Evolutionary conservation across 352 stramenopile genomes (phyloP).

Genomic region (Phytophthora nicotianae): DNA sequence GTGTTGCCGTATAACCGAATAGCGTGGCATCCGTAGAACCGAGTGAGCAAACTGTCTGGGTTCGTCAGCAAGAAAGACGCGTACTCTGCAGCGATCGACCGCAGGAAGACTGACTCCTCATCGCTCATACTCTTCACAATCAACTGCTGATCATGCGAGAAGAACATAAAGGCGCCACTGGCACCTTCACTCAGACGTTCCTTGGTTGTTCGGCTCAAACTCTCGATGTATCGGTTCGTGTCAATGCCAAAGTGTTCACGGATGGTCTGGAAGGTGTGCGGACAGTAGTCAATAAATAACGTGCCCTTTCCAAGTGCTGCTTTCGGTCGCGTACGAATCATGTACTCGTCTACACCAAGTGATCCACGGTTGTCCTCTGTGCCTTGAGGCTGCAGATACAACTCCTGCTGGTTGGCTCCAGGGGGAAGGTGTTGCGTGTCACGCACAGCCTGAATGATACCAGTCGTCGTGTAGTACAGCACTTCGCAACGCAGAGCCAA

Average conservation of each 20-base stretch:
- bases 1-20: constrained; percentile 89
- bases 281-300: constrained; percentile 88
- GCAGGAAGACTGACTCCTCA: constrained; percentile 82
- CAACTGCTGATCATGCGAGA: constrained; percentile 86
- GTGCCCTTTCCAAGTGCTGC: constrained; percentile 76
- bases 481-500: constrained; percentile 84
- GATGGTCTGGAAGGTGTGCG: constrained; percentile 87
- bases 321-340: constrained; percentile 82
- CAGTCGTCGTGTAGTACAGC: constrained; percentile 88
- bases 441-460: constrained; percentile 86
- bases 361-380: constrained; percentile 79
- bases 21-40: constrained; percentile 86
- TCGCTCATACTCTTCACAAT: constrained; percentile 93
- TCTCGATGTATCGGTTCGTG: constrained; percentile 85
- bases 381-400: constrained; percentile 80
- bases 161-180: constrained; percentile 91
- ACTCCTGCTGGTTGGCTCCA: constrained; percentile 73
- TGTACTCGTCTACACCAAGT: constrained; percentile 82
- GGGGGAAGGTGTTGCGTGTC: constrained; percentile 73
- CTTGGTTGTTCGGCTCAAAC: constrained; percentile 84
- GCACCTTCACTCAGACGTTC: constrained; percentile 87
- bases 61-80: constrained; percentile 84
- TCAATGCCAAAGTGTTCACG: constrained; percentile 85
- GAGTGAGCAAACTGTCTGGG: constrained; percentile 79
- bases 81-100: constrained; percentile 82